Percentiles rank a stretch among this genome's conserved stretches.
Evolutionary conservation across 495 filamentous ascomycete genomes (phyloP).

Genomic region (Sporormia fimetaria): DNA sequence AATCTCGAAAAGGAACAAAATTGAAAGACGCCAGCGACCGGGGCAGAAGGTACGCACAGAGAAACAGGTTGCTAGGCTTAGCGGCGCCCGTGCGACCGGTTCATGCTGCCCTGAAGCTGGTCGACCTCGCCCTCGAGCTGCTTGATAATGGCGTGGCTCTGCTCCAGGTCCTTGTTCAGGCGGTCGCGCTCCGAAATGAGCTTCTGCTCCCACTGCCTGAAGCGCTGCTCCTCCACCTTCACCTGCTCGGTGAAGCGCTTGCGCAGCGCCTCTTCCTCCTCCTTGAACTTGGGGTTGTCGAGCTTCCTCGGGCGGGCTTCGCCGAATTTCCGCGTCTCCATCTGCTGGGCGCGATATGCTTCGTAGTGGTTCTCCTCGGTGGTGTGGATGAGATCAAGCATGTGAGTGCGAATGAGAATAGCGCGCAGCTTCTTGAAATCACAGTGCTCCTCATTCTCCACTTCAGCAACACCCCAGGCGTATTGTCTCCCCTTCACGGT

Average conservation of each 20-base stretch:
- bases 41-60: too few species aligned
- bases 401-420: conserved; percentile 98
- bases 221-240: conserved; percentile 97
- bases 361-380: conserved; percentile 99
- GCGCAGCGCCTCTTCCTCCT: conserved; percentile 92
- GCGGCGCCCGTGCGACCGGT: conserved; percentile 91
- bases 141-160: conserved; percentile 94
- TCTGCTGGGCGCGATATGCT: conserved; percentile 95
- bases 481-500: conserved; percentile 98
- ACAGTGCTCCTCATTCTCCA: conserved; percentile 99
- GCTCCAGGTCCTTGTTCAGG: conserved; percentile 97
- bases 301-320: conserved; percentile 94
- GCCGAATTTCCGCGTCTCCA: conserved; percentile 99
- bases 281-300: conserved; percentile 99
- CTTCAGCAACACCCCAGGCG: conserved; percentile 97
- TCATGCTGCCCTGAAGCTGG: conserved; percentile 79
- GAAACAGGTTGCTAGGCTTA: too few species aligned
- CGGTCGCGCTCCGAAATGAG: conserved; percentile 95
- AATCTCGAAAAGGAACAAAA: conserved; percentile 21
- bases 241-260: conserved; percentile 99
- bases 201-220: conserved; percentile 99
- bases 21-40: conserved; percentile 4
- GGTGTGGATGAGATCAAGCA: conserved; percentile 98
- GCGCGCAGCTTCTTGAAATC: conserved; percentile 99
- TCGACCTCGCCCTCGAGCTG: conserved; percentile 87